Conservation (phyloP, 2,329 filamentous ascomycete genomes). For the Arthrobotrys conoides region DNA sequence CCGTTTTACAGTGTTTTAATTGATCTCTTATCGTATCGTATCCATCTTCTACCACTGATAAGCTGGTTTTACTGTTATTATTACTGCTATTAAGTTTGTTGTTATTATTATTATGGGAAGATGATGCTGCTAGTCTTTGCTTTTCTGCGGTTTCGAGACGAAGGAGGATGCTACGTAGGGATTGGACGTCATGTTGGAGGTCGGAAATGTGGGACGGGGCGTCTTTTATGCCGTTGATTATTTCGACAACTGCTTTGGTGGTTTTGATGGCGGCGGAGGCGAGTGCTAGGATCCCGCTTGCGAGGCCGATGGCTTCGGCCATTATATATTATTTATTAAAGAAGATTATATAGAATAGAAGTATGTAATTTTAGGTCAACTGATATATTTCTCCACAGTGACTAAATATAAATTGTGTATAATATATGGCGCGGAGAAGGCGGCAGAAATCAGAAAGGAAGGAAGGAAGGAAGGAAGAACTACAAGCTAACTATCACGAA, state of each 20-base stretch:
- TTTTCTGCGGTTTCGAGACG: slow-evolving; percentile 7
- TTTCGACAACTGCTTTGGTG: slow-evolving; percentile 17
- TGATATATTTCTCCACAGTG: too few species aligned
- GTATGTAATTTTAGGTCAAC: too few species aligned
- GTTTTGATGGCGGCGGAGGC: slow-evolving; percentile 19
- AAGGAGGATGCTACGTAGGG: background rate
- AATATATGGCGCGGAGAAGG: too few species aligned
- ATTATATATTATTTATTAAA: slow-evolving; percentile 6
- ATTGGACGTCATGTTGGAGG: slow-evolving; percentile 21
- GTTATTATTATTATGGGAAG: background rate
- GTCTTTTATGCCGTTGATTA: slow-evolving; percentile 40
- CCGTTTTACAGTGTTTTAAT: slow-evolving; percentile 22
- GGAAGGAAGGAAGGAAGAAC: too few species aligned
- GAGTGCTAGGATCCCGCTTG: slow-evolving; percentile 12
- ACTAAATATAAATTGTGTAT: too few species aligned
- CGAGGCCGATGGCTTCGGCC: slow-evolving; percentile 29
- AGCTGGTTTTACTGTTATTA: background rate
- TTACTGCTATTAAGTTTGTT: too few species aligned
- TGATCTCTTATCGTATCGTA: background rate
- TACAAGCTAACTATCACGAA: too few species aligned
- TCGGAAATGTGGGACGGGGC: slow-evolving; percentile 17
- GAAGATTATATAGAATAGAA: too few species aligned
- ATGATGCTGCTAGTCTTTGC: background rate
- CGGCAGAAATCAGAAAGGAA: too few species aligned
- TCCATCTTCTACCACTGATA: background rate